phyloP scores from a whole-genome alignment of 768 basidiomycete species.

The Mycena maculata region DNA sequence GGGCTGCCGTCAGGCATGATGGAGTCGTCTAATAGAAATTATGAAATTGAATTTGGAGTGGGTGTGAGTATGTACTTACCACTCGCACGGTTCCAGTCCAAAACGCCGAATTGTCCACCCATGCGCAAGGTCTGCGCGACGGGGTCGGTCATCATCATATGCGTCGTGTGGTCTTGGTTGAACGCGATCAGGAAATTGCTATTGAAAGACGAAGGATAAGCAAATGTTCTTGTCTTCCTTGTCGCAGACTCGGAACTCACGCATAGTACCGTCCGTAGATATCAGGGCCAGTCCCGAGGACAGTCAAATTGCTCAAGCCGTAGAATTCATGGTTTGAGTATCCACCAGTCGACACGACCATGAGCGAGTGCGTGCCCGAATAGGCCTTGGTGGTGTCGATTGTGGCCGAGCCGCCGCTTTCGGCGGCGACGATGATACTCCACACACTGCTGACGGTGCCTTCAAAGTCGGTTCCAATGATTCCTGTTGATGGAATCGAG shows the following conservation, averaged over 20 bases:
- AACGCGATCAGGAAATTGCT: constrained; percentile 36
- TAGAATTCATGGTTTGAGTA: constrained; percentile 34
- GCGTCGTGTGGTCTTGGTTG: constrained; percentile 35
- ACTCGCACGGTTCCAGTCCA: constrained; percentile 37
- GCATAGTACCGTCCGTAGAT: constrained; percentile 36
- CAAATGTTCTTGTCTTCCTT: constrained; percentile 15
- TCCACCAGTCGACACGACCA: constrained; percentile 34
- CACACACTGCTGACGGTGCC: constrained; percentile 31
- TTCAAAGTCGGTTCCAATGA: constrained; percentile 36
- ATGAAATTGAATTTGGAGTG: constrained; percentile 17
- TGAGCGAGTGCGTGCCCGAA: constrained; percentile 36
- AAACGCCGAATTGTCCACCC: constrained; percentile 38
- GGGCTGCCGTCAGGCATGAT: constrained; percentile 38
- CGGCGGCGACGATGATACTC: constrained; percentile 34
- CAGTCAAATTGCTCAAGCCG: constrained; percentile 33
- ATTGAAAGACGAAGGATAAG: constrained; percentile 27
- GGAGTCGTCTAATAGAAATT: constrained; percentile 33
- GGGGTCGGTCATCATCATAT: constrained; percentile 40
- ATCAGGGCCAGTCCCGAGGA: constrained; percentile 32
- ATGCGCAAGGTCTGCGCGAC: constrained; percentile 36
- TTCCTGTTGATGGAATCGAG: constrained; percentile 26
- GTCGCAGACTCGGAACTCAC: constrained; percentile 31
- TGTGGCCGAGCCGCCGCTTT: constrained; percentile 35
- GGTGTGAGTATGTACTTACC: constrained; percentile 27
- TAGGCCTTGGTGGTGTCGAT: constrained; percentile 36